These are phyloP conservation scores for Plantago elongata DNA, from an alignment of 257 asterid species.

Conservation along the genomic window DNA sequence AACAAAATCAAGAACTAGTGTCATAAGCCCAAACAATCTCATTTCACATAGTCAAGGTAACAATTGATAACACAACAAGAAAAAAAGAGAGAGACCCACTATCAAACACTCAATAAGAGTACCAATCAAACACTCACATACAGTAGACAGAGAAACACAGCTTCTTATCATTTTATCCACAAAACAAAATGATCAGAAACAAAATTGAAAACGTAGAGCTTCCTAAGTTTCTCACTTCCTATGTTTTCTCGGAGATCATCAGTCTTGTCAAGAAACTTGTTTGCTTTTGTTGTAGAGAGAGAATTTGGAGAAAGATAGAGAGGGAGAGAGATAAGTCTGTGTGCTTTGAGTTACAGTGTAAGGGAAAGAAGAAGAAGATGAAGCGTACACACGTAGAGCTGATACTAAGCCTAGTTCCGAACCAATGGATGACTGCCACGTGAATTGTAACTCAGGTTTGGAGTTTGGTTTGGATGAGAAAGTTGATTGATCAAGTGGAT, in stretches of 20 bases:
- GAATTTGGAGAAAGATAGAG: conserved; percentile 1
- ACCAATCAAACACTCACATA: not conserved
- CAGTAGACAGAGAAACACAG: not conserved
- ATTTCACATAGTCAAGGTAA: too few relatives aligned
- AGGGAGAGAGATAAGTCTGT: not conserved
- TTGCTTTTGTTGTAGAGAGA: not conserved
- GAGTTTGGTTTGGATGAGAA: conserved; percentile 26
- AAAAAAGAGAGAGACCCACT: not conserved
- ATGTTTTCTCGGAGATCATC: not conserved
- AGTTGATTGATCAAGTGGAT: not conserved
- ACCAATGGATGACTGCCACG: conserved; percentile 39
- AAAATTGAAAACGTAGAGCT: too few relatives aligned
- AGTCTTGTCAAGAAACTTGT: not conserved
- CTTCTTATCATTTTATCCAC: not conserved
- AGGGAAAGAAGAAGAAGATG: conserved; percentile 17
- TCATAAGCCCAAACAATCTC: too few relatives aligned
- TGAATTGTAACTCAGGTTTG: conserved; percentile 11
- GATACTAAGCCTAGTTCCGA: conserved; percentile 34
- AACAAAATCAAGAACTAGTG: too few relatives aligned
- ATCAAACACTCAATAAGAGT: not conserved
- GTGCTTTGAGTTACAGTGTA: not conserved
- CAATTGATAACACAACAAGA: too few relatives aligned
- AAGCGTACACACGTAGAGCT: conserved; percentile 32
- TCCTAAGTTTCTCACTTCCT: not conserved
- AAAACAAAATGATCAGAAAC: not conserved